Evolutionary conservation across 257 asterid species (phyloP).

Genomic region (Solanum pinnatisectum): DNA sequence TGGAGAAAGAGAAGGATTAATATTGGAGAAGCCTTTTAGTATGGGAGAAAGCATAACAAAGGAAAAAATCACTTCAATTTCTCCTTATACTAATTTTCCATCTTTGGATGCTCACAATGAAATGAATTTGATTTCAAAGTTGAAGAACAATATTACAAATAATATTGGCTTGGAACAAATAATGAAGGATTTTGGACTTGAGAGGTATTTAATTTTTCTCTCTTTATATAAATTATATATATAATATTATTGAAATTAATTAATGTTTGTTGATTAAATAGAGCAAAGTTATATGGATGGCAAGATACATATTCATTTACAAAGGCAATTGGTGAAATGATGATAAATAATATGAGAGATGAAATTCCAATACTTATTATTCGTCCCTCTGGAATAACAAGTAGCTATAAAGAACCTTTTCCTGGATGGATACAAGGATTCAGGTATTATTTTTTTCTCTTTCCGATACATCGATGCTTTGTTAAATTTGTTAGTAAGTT

Average conservation of each 20-base stretch:
- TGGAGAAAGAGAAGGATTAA: conserved; percentile 12
- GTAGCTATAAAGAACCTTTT: conserved; percentile 26
- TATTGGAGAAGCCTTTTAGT: conserved; percentile 17
- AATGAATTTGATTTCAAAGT: neutral
- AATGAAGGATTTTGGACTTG: neutral
- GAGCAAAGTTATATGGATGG: conserved; percentile 35
- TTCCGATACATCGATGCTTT: accelerated
- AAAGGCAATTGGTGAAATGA: conserved; percentile 50
- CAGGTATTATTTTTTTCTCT: conserved; percentile 1
- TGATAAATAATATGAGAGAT: conserved; percentile 23
- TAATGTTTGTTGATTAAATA: neutral
- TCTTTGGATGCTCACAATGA: conserved; percentile 20
- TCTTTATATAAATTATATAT: neutral
- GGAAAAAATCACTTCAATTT: neutral
- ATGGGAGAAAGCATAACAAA: neutral
- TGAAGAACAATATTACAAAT: neutral
- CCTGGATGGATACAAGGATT: conserved; percentile 64
- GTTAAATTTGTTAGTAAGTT: neutral
- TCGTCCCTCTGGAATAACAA: conserved; percentile 34
- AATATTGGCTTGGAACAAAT: neutral
- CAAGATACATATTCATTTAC: conserved; percentile 31
- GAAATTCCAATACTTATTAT: conserved; percentile 34
- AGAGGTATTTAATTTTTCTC: neutral
- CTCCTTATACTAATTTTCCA: neutral
- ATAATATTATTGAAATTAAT: neutral